Conservation (phyloP, 2,329 filamentous ascomycete species). For the Huntiella omanensis region DNA sequence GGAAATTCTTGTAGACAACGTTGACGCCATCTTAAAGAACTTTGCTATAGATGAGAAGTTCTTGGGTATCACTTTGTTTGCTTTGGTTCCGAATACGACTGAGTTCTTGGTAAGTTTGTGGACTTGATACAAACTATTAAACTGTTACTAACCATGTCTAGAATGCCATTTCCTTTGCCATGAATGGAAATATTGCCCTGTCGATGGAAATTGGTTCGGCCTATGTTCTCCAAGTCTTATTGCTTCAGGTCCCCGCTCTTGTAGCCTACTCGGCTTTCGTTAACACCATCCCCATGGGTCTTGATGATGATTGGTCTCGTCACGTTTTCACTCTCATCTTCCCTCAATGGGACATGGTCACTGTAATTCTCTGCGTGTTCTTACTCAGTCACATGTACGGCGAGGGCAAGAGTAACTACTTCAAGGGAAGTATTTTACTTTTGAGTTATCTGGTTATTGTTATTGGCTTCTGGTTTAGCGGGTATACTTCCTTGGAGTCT, state of each 20-base stretch:
- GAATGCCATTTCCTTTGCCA: conserved; percentile 98
- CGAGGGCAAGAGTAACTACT: conserved; percentile 99
- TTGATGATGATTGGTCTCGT: conserved; percentile 25
- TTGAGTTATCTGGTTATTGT: conserved; percentile 85
- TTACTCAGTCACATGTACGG: conserved; percentile 93
- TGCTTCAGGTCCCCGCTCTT: conserved; percentile 82
- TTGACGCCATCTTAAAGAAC: conserved; percentile 84
- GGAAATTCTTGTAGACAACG: conserved; percentile 90
- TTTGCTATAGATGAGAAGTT: conserved; percentile 95
- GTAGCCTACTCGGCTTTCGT: conserved; percentile 79
- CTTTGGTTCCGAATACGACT: conserved; percentile 91
- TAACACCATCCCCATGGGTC: conserved; percentile 21
- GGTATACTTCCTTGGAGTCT: conserved; percentile 23
- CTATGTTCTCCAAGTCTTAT: conserved; percentile 87
- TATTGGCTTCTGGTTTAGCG: conserved; percentile 75
- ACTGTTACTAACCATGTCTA: conserved; percentile 18
- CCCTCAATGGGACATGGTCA: conserved; percentile 98
- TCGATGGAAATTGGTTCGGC: conserved; percentile 99
- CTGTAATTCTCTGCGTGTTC: conserved; percentile 89
- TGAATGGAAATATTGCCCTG: conserved; percentile 97
- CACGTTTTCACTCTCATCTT: conserved; percentile 79
- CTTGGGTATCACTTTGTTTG: conserved; percentile 87
- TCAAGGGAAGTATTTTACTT: conserved; percentile 92
- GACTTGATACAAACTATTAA: too few relatives aligned
- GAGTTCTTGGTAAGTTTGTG: conserved; percentile 62